These are phyloP conservation scores for Colletotrichum scovillei DNA, from an alignment of 2,329 filamentous ascomycete species.

Conservation along the genomic window DNA sequence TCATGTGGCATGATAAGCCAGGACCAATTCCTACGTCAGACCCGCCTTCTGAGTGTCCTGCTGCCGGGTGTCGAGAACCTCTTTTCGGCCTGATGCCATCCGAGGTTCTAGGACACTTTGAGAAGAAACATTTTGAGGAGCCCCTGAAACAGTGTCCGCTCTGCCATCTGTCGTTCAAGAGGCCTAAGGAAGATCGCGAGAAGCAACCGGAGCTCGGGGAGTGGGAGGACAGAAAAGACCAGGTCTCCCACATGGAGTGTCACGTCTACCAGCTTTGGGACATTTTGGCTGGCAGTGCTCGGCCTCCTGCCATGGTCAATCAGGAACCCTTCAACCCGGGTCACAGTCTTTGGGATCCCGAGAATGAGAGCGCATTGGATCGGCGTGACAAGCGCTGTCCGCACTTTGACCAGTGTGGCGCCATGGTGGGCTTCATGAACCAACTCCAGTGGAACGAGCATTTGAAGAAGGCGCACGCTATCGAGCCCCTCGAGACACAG, in stretches of 20 bases:
- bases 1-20: slow-evolving; percentile 31
- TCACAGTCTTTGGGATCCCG: slow-evolving; percentile 33
- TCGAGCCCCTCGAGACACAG: slow-evolving; percentile 19
- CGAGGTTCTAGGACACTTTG: slow-evolving; percentile 33
- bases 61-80: slow-evolving; percentile 21
- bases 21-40: slow-evolving; percentile 20
- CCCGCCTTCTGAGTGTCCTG: slow-evolving; percentile 29
- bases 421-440: slow-evolving; percentile 37
- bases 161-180: slow-evolving; percentile 30
- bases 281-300: not conserved
- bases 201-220: not conserved
- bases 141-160: slow-evolving; percentile 29
- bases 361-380: slow-evolving; percentile 24
- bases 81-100: slow-evolving; percentile 31
- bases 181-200: slow-evolving; percentile 9
- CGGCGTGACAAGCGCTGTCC: slow-evolving; percentile 37
- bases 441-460: slow-evolving; percentile 33
- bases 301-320: not conserved
- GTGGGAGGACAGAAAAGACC: slow-evolving; percentile 5
- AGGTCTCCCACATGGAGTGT: slow-evolving; percentile 37
- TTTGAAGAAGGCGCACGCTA: slow-evolving; percentile 25
- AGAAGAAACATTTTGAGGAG: slow-evolving; percentile 24
- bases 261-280: slow-evolving; percentile 37
- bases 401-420: slow-evolving; percentile 34
- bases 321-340: slow-evolving; percentile 28